Conservation (phyloP, 768 basidiomycete species). For the Auriculariales sp. region DNA sequence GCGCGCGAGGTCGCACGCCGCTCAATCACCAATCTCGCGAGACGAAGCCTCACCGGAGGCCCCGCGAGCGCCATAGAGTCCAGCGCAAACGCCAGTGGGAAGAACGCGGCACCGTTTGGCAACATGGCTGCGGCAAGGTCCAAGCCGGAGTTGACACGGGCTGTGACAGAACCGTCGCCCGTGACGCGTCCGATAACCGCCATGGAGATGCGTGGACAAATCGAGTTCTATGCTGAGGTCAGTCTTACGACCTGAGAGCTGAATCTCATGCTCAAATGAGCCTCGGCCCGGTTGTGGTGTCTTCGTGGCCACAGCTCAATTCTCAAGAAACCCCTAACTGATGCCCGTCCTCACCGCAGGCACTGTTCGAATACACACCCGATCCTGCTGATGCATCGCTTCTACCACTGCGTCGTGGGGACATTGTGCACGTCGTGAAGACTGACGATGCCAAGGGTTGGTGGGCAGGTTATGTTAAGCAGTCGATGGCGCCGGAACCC, state of each 20-base stretch:
- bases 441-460: not conserved
- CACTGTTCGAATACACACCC: not conserved
- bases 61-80: too few relatives aligned
- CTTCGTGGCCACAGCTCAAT: too few relatives aligned
- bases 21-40: not conserved
- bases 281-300: too few relatives aligned
- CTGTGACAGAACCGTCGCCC: not conserved
- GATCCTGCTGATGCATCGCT: not conserved
- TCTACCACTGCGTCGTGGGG: not conserved
- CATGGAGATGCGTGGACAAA: not conserved
- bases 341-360: too few relatives aligned
- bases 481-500: too few relatives aligned
- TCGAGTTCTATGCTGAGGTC: conserved; percentile 1
- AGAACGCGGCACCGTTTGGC: not conserved
- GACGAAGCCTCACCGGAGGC: not conserved
- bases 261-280: too few relatives aligned
- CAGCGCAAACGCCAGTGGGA: not conserved
- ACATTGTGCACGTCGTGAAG: not conserved
- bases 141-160: not conserved
- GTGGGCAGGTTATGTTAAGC: not conserved
- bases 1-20: not conserved
- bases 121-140: not conserved
- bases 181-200: not conserved
- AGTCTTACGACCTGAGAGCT: too few relatives aligned
- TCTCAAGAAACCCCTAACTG: too few relatives aligned